Evolutionary conservation across 495 filamentous ascomycete genomes (phyloP).

Genomic region (Neurospora tetrasperma): DNA sequence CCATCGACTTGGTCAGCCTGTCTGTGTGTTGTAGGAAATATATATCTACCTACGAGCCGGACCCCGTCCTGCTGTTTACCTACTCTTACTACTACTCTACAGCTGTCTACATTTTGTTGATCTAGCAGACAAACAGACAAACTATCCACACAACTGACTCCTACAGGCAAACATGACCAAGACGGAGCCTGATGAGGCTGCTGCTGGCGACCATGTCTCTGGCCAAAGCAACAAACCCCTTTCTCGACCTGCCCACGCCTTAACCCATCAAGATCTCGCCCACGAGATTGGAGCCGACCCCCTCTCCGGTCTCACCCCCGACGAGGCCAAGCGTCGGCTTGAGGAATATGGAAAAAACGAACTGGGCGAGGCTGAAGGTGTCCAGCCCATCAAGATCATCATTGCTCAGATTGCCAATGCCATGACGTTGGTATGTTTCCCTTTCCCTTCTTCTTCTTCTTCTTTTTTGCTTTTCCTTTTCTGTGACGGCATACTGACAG

Average conservation of each 20-base stretch:
- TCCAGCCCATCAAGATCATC: constrained; percentile 42
- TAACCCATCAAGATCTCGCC: constrained; percentile 44
- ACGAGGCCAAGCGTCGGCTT: constrained; percentile 33
- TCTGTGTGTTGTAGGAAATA: no score
- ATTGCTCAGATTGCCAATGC: constrained; percentile 46
- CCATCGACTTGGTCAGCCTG: no score
- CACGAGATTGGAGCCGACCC: constrained; percentile 47
- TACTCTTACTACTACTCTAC: no score
- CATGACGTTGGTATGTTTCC: constrained; percentile 34
- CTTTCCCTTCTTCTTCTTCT: background rate
- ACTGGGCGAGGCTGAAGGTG: constrained; percentile 38
- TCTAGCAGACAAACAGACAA: no score
- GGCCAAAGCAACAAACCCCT: constrained; percentile 45
- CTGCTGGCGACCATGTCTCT: constrained; percentile 30
- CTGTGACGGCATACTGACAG: constrained; percentile 6
- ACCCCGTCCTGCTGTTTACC: no score
- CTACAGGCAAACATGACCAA: background rate
- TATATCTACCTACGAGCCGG: no score
- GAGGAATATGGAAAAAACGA: constrained; percentile 37
- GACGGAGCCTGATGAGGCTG: background rate
- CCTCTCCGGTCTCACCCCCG: constrained; percentile 32
- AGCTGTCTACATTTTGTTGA: no score
- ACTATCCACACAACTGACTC: no score
- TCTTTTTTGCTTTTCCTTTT: background rate
- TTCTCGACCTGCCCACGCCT: constrained; percentile 53